Evolutionary conservation across 2,329 filamentous ascomycete species (phyloP).

Genomic region (Penicillium palitans): DNA sequence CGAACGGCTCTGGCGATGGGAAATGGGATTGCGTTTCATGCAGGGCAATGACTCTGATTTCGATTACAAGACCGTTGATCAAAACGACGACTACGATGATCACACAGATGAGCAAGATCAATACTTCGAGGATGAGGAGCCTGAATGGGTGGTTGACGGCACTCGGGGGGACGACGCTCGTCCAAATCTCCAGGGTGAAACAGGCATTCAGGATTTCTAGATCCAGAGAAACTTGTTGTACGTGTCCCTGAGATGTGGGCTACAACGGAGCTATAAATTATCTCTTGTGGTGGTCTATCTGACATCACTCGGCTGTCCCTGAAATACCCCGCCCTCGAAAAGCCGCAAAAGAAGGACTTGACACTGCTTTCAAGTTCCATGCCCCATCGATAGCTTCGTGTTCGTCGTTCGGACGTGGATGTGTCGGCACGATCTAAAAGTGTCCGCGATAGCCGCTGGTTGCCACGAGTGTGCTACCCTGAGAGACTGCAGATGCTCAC

Average conservation of each 20-base stretch:
- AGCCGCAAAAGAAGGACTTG: not conserved
- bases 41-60: constrained; percentile 75
- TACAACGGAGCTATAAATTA: not conserved
- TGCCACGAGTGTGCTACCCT: not conserved
- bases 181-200: constrained; percentile 55
- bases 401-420: too few species aligned
- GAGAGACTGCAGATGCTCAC: not conserved
- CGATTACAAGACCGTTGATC: constrained; percentile 71
- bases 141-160: constrained; percentile 60
- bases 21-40: constrained; percentile 73
- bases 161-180: constrained; percentile 37
- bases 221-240: not conserved
- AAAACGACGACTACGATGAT: constrained; percentile 71
- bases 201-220: constrained; percentile 71
- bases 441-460: not conserved
- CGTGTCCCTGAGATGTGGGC: not conserved
- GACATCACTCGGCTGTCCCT: not conserved
- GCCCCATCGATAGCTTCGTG: not conserved
- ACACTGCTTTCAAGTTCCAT: not conserved
- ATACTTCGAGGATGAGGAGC: constrained; percentile 80
- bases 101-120: constrained; percentile 65
- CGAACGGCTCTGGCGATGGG: constrained; percentile 66
- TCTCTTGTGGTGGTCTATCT: not conserved
- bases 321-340: not conserved
- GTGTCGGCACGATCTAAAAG: not conserved